Conservation (phyloP, 768 basidiomycete genomes). For the Hemileccinum impolitum region DNA sequence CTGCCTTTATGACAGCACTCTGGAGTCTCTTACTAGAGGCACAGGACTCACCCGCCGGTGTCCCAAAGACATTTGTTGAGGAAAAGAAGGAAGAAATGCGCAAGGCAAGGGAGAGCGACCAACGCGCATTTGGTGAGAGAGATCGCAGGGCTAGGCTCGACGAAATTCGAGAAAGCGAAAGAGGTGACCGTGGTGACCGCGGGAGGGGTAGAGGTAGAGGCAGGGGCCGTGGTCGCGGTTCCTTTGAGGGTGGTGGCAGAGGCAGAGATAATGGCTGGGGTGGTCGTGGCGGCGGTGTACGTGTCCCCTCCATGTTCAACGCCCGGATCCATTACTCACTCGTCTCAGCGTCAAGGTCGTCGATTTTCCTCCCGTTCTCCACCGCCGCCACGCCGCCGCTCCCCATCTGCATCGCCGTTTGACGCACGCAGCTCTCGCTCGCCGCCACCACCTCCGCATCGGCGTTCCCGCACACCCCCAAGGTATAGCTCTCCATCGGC, state of each 20-base stretch:
- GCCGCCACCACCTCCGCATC: conserved; percentile 30
- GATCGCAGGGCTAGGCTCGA: conserved; percentile 67
- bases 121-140: conserved; percentile 63
- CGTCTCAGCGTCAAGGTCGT: conserved; percentile 41
- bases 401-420: conserved; percentile 35
- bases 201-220: conserved; percentile 61
- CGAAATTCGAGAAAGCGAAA: conserved; percentile 63
- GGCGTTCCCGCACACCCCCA: conserved; percentile 37
- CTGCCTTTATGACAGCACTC: conserved; percentile 80
- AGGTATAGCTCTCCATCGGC: conserved; percentile 35
- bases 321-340: conserved; percentile 4
- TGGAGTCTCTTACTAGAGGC: conserved; percentile 95
- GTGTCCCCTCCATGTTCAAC: conserved; percentile 7
- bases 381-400: conserved; percentile 48
- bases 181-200: conserved; percentile 42
- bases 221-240: conserved; percentile 47
- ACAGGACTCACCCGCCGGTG: conserved; percentile 82
- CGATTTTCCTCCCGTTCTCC: conserved; percentile 43
- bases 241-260: conserved; percentile 49
- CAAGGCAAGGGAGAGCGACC: conserved; percentile 59
- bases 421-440: conserved; percentile 40
- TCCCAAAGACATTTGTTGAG: conserved; percentile 87
- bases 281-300: conserved; percentile 52
- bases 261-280: conserved; percentile 66
- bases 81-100: conserved; percentile 91